phyloP scores from a whole-genome alignment of 768 basidiomycete species.

The Vararia minispora region DNA sequence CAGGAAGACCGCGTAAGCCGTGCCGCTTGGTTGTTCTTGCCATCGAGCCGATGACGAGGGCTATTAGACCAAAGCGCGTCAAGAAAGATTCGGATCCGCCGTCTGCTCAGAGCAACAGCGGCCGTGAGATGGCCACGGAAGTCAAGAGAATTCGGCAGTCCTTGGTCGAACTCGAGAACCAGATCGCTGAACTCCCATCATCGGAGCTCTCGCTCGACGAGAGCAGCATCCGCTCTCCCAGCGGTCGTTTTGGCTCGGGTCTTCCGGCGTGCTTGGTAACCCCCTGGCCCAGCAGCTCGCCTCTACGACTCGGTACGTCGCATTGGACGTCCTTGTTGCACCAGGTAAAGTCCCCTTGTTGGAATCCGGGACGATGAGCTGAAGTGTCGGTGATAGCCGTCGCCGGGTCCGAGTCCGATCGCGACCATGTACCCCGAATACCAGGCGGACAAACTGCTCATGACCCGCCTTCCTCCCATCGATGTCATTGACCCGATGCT shows the following conservation, averaged over 20 bases:
- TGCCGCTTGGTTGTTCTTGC: conserved; percentile 5
- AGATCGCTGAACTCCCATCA: not conserved
- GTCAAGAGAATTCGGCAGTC: conserved; percentile 14
- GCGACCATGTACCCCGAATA: conserved; percentile 6
- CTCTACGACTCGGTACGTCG: conserved; percentile 11
- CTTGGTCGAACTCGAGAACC: conserved; percentile 13
- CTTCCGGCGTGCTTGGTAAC: conserved; percentile 3
- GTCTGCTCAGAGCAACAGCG: too few relatives aligned
- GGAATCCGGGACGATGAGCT: conserved; percentile 10
- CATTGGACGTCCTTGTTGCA: conserved; percentile 12
- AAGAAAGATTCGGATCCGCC: too few relatives aligned
- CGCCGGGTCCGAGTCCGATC: too few relatives aligned
- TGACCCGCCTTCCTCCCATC: conserved; percentile 11
- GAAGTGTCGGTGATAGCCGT: conserved; percentile 6
- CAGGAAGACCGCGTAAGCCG: conserved; percentile 7
- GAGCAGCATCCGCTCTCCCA: conserved; percentile 2
- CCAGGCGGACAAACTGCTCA: conserved; percentile 12
- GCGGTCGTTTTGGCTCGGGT: conserved; percentile 6
- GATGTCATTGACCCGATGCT: conserved; percentile 10
- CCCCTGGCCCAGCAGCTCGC: conserved; percentile 10
- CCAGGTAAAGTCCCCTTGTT: conserved; percentile 6
- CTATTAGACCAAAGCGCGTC: not conserved
- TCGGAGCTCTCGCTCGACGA: not conserved
- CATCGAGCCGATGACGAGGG: not conserved
- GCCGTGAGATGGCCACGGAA: conserved; percentile 11